These are phyloP conservation scores for Trypanosomatidae sp. DNA, from an alignment of 208 protist genomes.

Conservation along the genomic window DNA sequence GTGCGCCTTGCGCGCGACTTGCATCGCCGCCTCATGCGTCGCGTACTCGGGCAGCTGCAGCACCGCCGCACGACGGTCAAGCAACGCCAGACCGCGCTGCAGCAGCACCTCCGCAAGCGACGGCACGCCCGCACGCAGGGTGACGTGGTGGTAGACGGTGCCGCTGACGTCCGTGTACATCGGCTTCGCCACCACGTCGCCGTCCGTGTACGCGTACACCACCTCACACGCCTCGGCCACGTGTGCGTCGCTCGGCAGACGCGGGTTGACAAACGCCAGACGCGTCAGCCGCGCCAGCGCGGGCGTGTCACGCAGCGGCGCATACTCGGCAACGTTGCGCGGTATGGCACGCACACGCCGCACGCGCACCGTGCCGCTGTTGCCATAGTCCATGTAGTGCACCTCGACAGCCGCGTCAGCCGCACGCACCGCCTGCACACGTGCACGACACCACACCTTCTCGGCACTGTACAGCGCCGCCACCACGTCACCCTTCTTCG, in stretches of 20 bases:
- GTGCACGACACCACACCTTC: constrained; percentile 70
- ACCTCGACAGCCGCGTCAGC: constrained; percentile 28
- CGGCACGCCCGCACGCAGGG: constrained; percentile 31
- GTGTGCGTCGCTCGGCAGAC: constrained; percentile 20
- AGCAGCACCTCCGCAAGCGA: constrained; percentile 74
- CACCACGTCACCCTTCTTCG: constrained; percentile 59
- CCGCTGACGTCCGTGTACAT: constrained; percentile 57
- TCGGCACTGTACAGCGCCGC: constrained; percentile 60
- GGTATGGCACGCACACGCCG: constrained; percentile 56
- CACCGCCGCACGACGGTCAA: constrained; percentile 32
- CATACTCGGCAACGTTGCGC: constrained; percentile 44
- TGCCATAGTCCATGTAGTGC: constrained; percentile 85
- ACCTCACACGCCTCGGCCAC: constrained; percentile 24
- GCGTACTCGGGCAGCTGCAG: constrained; percentile 37
- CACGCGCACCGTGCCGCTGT: constrained; percentile 24
- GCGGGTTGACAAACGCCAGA: constrained; percentile 62
- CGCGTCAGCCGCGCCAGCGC: constrained; percentile 39
- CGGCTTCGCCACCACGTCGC: constrained; percentile 53
- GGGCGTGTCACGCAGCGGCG: constrained; percentile 38
- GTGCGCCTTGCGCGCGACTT: constrained; percentile 69
- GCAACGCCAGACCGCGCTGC: constrained; percentile 52
- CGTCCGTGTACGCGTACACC: constrained; percentile 56
- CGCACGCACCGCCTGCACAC: constrained; percentile 30
- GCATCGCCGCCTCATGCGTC: constrained; percentile 51
- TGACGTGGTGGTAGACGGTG: constrained; percentile 55